Percentiles rank a stretch among this genome's conserved stretches.
Evolutionary conservation across 345 rosid genomes (phyloP).

Genomic region (Litchi chinensis): DNA sequence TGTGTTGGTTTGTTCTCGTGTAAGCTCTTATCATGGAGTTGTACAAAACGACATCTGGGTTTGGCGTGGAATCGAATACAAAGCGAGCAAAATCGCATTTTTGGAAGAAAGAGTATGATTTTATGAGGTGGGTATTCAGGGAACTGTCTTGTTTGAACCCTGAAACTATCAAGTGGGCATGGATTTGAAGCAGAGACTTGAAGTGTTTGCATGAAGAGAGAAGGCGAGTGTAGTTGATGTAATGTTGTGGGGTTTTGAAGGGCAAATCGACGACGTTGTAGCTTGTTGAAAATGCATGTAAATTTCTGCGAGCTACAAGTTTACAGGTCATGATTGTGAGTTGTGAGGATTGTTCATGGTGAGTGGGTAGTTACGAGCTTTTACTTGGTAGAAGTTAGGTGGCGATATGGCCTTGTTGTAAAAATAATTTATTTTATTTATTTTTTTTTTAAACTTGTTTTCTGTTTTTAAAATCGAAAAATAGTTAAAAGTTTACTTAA

Average conservation of each 20-base stretch:
- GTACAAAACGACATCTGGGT: conserved; percentile 50
- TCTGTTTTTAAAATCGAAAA: too few species aligned
- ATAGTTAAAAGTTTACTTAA: too few species aligned
- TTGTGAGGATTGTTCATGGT: not conserved
- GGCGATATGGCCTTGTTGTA: too few species aligned
- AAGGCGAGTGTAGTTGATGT: conserved; percentile 23
- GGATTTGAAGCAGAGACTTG: conserved; percentile 45
- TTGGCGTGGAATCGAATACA: conserved; percentile 42
- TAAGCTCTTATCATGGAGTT: conserved; percentile 59
- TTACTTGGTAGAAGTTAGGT: too few species aligned
- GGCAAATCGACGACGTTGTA: not conserved
- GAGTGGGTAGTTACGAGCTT: not conserved
- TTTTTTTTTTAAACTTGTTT: too few species aligned
- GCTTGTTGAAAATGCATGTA: conserved; percentile 5
- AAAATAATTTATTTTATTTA: too few species aligned
- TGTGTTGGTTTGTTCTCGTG: conserved; percentile 35
- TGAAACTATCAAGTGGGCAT: conserved; percentile 44
- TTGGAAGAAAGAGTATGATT: conserved; percentile 43
- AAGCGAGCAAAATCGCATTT: conserved; percentile 48
- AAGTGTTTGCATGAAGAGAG: conserved; percentile 47
- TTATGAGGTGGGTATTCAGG: conserved; percentile 38
- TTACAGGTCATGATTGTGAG: not conserved
- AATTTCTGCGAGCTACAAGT: not conserved
- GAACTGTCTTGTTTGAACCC: conserved; percentile 40
- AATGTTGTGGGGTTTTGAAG: not conserved